Evolutionary conservation across 805 yeast species (phyloP).

Genomic region (Candida ascalaphidarum): DNA sequence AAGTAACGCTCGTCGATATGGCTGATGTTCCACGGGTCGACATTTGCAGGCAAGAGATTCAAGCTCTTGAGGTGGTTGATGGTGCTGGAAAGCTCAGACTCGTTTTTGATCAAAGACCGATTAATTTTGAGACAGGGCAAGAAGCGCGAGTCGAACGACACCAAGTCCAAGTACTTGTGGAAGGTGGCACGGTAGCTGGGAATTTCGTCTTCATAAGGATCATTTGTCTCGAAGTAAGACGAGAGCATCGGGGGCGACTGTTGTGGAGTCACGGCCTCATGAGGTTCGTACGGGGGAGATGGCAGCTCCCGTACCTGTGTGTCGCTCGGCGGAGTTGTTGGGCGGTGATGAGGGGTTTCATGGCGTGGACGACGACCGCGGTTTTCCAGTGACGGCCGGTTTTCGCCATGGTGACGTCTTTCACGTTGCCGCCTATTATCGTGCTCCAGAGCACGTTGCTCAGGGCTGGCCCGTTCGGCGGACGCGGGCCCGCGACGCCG

Average conservation of each 20-base stretch:
- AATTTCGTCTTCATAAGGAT: constrained; percentile 6
- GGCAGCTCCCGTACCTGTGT: too few species aligned
- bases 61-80: constrained; percentile 11
- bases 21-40: constrained; percentile 14
- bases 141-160: constrained; percentile 16
- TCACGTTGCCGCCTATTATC: too few species aligned
- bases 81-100: constrained; percentile 8
- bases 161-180: constrained; percentile 11
- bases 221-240: neutral
- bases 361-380: too few species aligned
- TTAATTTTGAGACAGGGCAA: constrained; percentile 15
- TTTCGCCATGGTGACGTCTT: too few species aligned
- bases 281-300: neutral
- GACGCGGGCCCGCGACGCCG: too few species aligned
- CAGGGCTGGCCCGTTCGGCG: too few species aligned
- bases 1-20: constrained; percentile 17
- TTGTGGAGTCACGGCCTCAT: neutral
- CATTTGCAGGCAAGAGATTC: constrained; percentile 12
- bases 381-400: too few species aligned
- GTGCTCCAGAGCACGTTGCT: too few species aligned
- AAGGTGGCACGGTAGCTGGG: constrained; percentile 15
- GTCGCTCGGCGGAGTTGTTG: too few species aligned
- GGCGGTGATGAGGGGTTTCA: too few species aligned
- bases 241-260: neutral
- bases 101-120: constrained; percentile 10